Evolutionary conservation across 208 protist genomes (phyloP).

Genomic region (Balamuthia mandrillaris): DNA sequence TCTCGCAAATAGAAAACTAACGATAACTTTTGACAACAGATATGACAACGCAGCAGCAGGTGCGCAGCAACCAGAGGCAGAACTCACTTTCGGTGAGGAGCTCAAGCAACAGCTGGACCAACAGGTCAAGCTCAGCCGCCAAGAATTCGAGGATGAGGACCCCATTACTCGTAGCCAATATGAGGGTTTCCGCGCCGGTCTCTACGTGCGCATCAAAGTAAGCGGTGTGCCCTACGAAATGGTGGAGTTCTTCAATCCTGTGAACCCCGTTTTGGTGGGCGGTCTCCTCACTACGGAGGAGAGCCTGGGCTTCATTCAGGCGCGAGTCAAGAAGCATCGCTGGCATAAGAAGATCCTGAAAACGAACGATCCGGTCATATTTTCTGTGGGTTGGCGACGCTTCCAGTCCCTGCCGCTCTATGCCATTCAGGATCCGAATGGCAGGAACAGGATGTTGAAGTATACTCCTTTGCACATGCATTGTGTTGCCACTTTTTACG

Average conservation of each 20-base stretch:
- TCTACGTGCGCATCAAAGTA: conserved; percentile 94
- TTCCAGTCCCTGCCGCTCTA: conserved; percentile 87
- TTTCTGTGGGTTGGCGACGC: conserved; percentile 98
- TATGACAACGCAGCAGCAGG: no score
- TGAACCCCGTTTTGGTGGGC: conserved; percentile 85
- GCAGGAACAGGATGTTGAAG: conserved; percentile 94
- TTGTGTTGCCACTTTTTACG: conserved; percentile 96
- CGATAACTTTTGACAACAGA: no score
- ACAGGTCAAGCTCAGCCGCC: conserved; percentile 73
- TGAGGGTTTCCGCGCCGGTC: conserved; percentile 43
- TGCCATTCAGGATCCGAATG: conserved; percentile 89
- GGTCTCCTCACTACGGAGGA: conserved; percentile 92
- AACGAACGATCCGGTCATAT: conserved; percentile 94
- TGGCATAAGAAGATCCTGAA: conserved; percentile 97
- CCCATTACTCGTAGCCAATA: conserved; percentile 28
- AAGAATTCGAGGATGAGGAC: conserved; percentile 4
- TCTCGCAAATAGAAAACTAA: conserved; percentile 41
- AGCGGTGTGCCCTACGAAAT: conserved; percentile 92
- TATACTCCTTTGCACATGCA: conserved; percentile 99
- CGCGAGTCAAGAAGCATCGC: conserved; percentile 94
- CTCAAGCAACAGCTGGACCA: conserved; percentile 77
- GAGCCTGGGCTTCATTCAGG: conserved; percentile 84
- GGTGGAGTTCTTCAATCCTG: conserved; percentile 82
- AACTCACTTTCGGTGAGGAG: conserved; percentile 77
- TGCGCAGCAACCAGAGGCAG: no score